Conservation (phyloP, 805 yeast species). For the Suhomyces sp. region DNA sequence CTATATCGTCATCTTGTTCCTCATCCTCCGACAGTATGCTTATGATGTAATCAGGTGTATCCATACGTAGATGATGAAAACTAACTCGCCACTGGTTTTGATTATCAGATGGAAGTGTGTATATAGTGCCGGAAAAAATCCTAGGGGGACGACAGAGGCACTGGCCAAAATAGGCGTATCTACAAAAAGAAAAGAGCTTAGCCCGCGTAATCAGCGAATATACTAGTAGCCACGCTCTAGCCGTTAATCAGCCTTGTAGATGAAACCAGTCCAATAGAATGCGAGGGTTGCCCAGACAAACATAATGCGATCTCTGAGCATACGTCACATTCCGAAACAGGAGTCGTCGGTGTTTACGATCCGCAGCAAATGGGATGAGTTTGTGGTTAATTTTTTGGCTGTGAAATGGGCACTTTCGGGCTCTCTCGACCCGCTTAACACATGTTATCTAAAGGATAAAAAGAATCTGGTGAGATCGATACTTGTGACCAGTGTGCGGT, state of each 20-base stretch:
- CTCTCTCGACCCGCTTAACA: background rate
- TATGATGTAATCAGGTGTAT: slow-evolving; percentile 8
- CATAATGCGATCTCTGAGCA: background rate
- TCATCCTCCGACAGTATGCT: slow-evolving; percentile 19
- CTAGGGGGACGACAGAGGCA: background rate
- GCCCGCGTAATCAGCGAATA: background rate
- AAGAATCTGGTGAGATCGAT: background rate
- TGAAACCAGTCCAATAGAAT: background rate
- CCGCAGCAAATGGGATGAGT: background rate
- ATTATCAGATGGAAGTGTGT: background rate
- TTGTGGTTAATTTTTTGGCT: background rate
- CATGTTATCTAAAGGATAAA: background rate
- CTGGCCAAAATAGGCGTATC: background rate
- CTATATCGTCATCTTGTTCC: slow-evolving; percentile 31
- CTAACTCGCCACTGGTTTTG: background rate
- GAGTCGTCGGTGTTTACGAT: background rate
- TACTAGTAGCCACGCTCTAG: background rate
- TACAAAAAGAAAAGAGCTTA: background rate
- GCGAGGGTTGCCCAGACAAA: background rate
- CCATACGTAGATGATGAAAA: background rate
- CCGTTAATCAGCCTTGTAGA: background rate
- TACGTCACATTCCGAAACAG: background rate
- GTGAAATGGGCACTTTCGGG: background rate
- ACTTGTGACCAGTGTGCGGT: background rate
- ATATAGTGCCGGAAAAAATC: background rate